These are phyloP conservation scores for Pseudozyma tsukubaensis DNA, from an alignment of 1,284 basidiomycete species.

Conservation along the genomic window DNA sequence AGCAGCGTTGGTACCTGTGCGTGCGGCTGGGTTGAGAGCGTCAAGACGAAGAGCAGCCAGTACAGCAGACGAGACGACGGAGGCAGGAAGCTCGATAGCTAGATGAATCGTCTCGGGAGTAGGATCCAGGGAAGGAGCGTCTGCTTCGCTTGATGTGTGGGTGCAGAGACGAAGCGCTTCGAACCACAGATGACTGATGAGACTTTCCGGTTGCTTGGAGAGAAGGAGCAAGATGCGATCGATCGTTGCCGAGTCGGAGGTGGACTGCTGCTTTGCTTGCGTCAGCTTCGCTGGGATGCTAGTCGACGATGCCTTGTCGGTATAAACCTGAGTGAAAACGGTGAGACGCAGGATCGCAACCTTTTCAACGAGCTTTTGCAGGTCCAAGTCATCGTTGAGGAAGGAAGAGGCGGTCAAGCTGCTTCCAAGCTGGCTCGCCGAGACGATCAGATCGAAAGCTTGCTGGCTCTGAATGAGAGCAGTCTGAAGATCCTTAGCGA, in stretches of 20 bases:
- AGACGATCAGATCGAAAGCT: slow-evolving; percentile 26
- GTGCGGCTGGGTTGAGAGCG: slow-evolving; percentile 12
- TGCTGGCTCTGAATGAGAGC: slow-evolving; percentile 47
- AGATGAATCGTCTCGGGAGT: slow-evolving; percentile 39
- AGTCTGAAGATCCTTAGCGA: slow-evolving; percentile 47
- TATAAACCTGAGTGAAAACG: slow-evolving; percentile 47
- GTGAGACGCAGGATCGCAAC: slow-evolving; percentile 50
- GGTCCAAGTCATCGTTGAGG: slow-evolving; percentile 27
- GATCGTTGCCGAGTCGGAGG: slow-evolving; percentile 14
- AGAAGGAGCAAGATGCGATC: slow-evolving; percentile 34
- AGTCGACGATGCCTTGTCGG: slow-evolving; percentile 20
- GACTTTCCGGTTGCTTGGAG: slow-evolving; percentile 34
- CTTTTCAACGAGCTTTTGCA: slow-evolving; percentile 35
- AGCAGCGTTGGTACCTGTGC: slow-evolving; percentile 44
- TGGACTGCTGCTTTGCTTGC: slow-evolving; percentile 17
- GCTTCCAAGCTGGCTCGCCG: slow-evolving; percentile 32
- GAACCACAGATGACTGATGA: slow-evolving; percentile 56
- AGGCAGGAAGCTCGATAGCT: slow-evolving; percentile 44
- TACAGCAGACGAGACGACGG: slow-evolving; percentile 51
- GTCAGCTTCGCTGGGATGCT: slow-evolving; percentile 24
- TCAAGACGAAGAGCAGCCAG: slow-evolving; percentile 55
- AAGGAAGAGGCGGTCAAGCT: slow-evolving; percentile 35
- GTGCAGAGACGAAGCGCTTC: slow-evolving; percentile 42
- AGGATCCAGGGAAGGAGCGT: slow-evolving; percentile 44
- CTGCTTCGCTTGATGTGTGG: slow-evolving; percentile 25